Percentiles rank a stretch among this genome's conserved stretches.
phyloP scores from a whole-genome alignment of 495 filamentous ascomycete species.

The Aspergillus sclerotioniger region DNA sequence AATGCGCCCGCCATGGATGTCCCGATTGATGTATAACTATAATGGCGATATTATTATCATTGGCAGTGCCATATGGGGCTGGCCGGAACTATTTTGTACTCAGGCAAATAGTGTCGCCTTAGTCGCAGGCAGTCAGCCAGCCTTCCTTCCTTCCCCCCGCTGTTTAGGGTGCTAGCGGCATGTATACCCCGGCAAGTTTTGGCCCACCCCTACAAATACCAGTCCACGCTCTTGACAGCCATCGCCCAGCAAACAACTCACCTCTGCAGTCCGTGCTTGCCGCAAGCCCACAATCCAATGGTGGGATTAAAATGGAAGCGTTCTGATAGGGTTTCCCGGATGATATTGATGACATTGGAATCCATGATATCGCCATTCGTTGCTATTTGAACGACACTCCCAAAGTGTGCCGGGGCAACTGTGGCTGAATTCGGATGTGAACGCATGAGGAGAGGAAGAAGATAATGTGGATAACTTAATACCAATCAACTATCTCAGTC shows the following conservation, averaged over 20 bases:
- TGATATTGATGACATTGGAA: too few species aligned
- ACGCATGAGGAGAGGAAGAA: too few species aligned
- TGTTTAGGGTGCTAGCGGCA: slow-evolving; percentile 1
- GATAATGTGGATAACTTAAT: too few species aligned
- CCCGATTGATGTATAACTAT: background rate
- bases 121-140: slow-evolving; percentile 14
- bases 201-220: background rate
- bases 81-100: background rate
- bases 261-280: background rate
- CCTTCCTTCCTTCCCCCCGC: background rate
- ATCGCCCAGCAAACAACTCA: background rate
- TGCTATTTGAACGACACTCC: too few species aligned
- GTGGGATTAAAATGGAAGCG: background rate
- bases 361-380: too few species aligned
- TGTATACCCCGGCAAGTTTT: slow-evolving; percentile 1
- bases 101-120: slow-evolving; percentile 8
- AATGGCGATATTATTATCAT: too few species aligned
- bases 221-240: background rate
- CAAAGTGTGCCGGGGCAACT: too few species aligned
- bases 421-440: too few species aligned
- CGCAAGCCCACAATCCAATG: background rate
- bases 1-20: background rate
- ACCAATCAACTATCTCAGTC: too few species aligned
- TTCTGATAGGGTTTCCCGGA: too few species aligned
- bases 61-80: background rate